Base-by-base conservation (phyloP, 192 early-diverging fungal genomes). In the Chytriomyces sp. region DNA sequence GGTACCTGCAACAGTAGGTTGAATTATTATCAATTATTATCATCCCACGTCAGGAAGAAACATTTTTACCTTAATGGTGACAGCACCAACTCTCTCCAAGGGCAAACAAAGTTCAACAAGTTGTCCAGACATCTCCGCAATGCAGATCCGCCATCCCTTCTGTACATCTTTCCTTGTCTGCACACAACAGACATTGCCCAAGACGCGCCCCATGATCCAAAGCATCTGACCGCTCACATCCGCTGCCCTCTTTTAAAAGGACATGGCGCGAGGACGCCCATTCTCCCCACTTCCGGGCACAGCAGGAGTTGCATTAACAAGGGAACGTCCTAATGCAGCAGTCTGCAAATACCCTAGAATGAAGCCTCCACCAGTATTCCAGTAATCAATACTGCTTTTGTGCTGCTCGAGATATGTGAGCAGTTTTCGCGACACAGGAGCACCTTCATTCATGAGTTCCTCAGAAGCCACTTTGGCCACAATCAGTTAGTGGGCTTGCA, bases 331-430 rank as follows among this genome's bases (percentile, higher is more conserved):
- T n/a, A n/a, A n/a, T n/a, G n/a, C n/a, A n/a, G n/a, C n/a, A n/a
- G n/a, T n/a, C n/a, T n/a, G n/a, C n/a, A n/a, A 62, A 39, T 64
- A 79, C 33, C 41, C 56, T 19, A 79, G 52, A n/a, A 78, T 32
- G 28, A 82, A 65, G n/a, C 75, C 74, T 7, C 77, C 80, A 25
- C 80, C 77, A 34, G 36, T 10, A 8, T 32, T 59, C 80, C 77
- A 82, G 65, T 58, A 40, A 5, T 70, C 72, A 39, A 79, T 52
- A 44, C 37, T 2, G 73, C 26, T n/a, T 39, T 66, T 22, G 75
- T 69, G 25, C 65, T 25, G n/a, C 33, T 25, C 38, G 33, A 69
- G 33, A 69, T 40, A 34, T 41, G 33, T 41, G 33, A 59, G 56
- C 33, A 71, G 34, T 36, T 10, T 17, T 53, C 34, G 8, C 22